Percentiles rank a stretch among this genome's conserved stretches.
phyloP scores from a whole-genome alignment of 176 grass and related monocot genomes.

The Musa itinerans region DNA sequence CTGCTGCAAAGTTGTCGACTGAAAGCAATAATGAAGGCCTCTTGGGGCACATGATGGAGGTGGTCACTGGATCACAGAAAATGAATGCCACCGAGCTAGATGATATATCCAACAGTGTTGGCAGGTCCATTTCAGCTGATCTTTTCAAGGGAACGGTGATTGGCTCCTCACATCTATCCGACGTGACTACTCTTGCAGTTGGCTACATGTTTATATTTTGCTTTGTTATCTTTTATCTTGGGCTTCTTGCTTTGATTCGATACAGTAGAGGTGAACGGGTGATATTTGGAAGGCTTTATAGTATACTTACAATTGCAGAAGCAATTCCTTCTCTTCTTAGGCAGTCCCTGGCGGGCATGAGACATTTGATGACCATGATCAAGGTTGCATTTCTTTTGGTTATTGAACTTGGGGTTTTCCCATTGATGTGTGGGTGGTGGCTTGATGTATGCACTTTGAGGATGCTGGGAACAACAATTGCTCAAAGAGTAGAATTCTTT shows the following conservation, averaged over 20 bases:
- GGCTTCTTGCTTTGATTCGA: constrained; percentile 72
- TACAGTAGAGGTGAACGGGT: constrained; percentile 81
- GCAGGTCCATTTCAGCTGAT: constrained; percentile 23
- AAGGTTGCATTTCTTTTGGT: constrained; percentile 96
- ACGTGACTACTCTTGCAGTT: constrained; percentile 82
- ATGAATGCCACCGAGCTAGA: constrained; percentile 56
- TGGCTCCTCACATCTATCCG: constrained; percentile 76
- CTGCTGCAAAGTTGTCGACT: constrained; percentile 62
- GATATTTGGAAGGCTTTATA: constrained; percentile 85
- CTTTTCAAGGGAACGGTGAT: constrained; percentile 46
- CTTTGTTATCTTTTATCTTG: constrained; percentile 74
- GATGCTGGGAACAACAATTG: constrained; percentile 84
- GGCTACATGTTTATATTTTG: constrained; percentile 85
- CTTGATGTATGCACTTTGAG: constrained; percentile 97
- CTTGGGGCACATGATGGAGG: constrained; percentile 61
- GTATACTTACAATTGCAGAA: constrained; percentile 60
- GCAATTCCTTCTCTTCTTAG: constrained; percentile 86
- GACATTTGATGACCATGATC: constrained; percentile 92
- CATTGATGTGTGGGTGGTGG: constrained; percentile 99
- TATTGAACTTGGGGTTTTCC: constrained; percentile 97
- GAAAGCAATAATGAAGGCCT: constrained; percentile 62
- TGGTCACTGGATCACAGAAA: constrained; percentile 71
- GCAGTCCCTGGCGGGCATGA: constrained; percentile 79
- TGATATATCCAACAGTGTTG: constrained; percentile 40
- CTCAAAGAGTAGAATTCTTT: constrained; percentile 94